These are phyloP conservation scores for Albifimbria verrucaria DNA, from an alignment of 2,329 filamentous ascomycete species.

Conservation along the genomic window DNA sequence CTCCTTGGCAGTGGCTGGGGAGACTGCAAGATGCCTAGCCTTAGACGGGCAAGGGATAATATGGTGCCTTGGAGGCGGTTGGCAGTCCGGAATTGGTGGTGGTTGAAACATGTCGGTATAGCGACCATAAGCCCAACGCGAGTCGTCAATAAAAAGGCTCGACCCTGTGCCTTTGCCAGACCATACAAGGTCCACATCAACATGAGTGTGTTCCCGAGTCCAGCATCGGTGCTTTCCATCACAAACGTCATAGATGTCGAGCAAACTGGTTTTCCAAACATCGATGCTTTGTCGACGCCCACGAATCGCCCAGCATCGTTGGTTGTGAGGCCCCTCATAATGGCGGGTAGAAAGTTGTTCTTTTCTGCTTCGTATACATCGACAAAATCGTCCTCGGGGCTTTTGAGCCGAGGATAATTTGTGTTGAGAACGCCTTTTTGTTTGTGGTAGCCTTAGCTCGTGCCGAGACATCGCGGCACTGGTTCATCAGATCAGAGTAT, in stretches of 20 bases:
- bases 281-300: constrained; percentile 40
- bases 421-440: constrained; percentile 36
- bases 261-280: constrained; percentile 57
- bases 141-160: constrained; percentile 80
- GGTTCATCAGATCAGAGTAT: constrained; percentile 67
- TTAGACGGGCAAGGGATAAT: constrained; percentile 77
- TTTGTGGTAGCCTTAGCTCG: constrained; percentile 48
- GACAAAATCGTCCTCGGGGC: constrained; percentile 66
- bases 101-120: constrained; percentile 70
- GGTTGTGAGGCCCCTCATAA: constrained; percentile 31
- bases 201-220: constrained; percentile 73
- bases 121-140: constrained; percentile 76
- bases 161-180: constrained; percentile 68
- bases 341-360: constrained; percentile 55
- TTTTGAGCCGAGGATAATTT: constrained; percentile 52
- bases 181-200: constrained; percentile 82
- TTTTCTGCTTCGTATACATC: constrained; percentile 71
- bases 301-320: constrained; percentile 43
- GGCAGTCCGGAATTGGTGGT: constrained; percentile 63
- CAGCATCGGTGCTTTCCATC: constrained; percentile 69
- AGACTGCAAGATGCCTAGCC: constrained; percentile 72
- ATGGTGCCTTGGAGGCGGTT: constrained; percentile 68
- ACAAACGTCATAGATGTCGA: constrained; percentile 72
- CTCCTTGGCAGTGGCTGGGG: constrained; percentile 61
- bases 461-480: constrained; percentile 62